These are phyloP conservation scores for Tremella yokohamensis DNA, from an alignment of 768 basidiomycete species.

Conservation along the genomic window DNA sequence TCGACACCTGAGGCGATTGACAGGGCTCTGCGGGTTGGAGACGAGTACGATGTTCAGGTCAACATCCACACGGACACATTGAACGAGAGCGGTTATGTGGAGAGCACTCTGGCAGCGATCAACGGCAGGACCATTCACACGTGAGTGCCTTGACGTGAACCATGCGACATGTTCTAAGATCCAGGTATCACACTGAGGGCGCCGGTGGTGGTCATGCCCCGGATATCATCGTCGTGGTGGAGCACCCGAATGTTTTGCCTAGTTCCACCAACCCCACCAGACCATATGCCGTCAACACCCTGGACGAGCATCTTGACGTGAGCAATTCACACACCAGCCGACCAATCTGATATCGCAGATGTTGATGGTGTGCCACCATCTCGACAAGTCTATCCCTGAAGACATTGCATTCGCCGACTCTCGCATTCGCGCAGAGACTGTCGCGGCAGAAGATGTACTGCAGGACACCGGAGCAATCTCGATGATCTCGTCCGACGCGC, in stretches of 20 bases:
- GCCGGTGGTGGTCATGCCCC: constrained; percentile 97
- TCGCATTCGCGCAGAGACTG: constrained; percentile 90
- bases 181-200: constrained; percentile 83
- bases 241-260: constrained; percentile 80
- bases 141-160: constrained; percentile 16
- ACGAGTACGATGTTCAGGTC: constrained; percentile 91
- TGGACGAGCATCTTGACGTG: constrained; percentile 96
- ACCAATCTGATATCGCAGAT: constrained; percentile 59
- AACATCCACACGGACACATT: constrained; percentile 97
- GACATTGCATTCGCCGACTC: constrained; percentile 95
- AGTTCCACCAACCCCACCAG: constrained; percentile 96
- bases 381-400: constrained; percentile 84
- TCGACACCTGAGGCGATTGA: constrained; percentile 76
- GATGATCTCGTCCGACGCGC: constrained; percentile 94
- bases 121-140: constrained; percentile 89
- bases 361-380: constrained; percentile 99
- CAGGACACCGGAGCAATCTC: constrained; percentile 91
- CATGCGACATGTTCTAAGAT: constrained; percentile 3
- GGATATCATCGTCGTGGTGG: constrained; percentile 96
- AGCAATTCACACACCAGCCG: constrained; percentile 38
- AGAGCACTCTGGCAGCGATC: constrained; percentile 88
- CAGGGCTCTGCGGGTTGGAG: constrained; percentile 72
- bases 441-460: constrained; percentile 94
- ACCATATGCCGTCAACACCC: constrained; percentile 82
- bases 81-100: constrained; percentile 96